These are phyloP conservation scores for Bretziella fagacearum DNA, from an alignment of 2,329 filamentous ascomycete species.

Conservation along the genomic window DNA sequence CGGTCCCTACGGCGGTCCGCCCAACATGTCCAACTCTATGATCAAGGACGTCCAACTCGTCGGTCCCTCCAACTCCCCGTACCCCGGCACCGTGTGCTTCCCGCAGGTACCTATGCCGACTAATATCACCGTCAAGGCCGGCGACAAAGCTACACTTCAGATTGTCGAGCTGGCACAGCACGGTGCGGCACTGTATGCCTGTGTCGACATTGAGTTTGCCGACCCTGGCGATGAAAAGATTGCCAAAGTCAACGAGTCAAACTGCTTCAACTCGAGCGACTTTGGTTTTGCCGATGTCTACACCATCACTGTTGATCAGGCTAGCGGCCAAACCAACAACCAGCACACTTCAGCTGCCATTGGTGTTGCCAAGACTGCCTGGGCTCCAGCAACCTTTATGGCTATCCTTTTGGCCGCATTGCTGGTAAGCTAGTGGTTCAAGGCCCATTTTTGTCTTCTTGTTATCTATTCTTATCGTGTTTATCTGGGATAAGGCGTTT, in stretches of 20 bases:
- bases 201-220: slow-evolving; percentile 85
- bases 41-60: slow-evolving; percentile 64
- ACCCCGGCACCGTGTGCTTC: slow-evolving; percentile 73
- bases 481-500: no score
- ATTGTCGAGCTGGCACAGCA: slow-evolving; percentile 69
- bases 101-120: slow-evolving; percentile 73
- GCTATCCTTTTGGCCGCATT: no score
- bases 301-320: slow-evolving; percentile 38
- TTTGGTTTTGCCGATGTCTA: slow-evolving; percentile 66
- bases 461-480: no score
- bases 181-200: slow-evolving; percentile 75
- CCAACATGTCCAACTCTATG: slow-evolving; percentile 79
- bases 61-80: slow-evolving; percentile 69
- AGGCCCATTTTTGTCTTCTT: no score
- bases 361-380: no score
- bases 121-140: slow-evolving; percentile 51
- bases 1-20: slow-evolving; percentile 45
- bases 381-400: no score
- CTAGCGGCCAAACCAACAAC: slow-evolving; percentile 19
- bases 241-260: slow-evolving; percentile 54
- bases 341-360: neutral
- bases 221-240: slow-evolving; percentile 54
- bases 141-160: slow-evolving; percentile 86
- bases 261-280: slow-evolving; percentile 76
- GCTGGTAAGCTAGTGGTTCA: no score